Percentiles rank a stretch among this genome's conserved stretches.
phyloP scores from a whole-genome alignment of 305 asterid genomes.

The Nicotiana rustica region DNA sequence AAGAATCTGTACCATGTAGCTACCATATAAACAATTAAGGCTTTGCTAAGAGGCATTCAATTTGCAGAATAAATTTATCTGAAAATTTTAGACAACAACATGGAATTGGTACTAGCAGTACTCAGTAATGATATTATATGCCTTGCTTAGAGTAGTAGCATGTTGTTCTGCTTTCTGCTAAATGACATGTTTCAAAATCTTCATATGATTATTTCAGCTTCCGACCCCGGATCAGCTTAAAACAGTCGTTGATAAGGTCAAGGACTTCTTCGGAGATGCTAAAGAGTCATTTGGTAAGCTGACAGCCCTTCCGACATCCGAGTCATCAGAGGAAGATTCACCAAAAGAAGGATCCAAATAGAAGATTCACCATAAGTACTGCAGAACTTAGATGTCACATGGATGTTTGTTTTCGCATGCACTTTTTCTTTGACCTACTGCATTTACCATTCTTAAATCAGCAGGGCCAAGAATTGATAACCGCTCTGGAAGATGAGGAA shows the following conservation, averaged over 20 bases:
- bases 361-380: conserved; percentile 61
- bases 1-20: not conserved
- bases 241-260: conserved; percentile 90
- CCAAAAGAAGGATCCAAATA: conserved; percentile 44
- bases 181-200: conserved; percentile 11
- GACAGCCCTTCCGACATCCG: conserved; percentile 62
- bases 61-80: not conserved
- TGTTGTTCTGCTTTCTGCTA: not conserved
- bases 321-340: conserved; percentile 62
- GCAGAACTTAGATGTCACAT: not conserved
- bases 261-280: conserved; percentile 91
- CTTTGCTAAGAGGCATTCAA: not conserved
- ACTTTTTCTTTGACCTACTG: not conserved
- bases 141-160: conserved; percentile 20
- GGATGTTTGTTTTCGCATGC: not conserved
- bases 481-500: conserved; percentile 19
- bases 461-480: conserved; percentile 23
- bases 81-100: not conserved
- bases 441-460: conserved; percentile 1
- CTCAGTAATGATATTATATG: conserved; percentile 11
- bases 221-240: conserved; percentile 79
- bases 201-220: conserved; percentile 59
- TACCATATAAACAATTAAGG: not conserved
- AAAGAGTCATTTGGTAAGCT: conserved; percentile 96
- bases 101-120: not conserved